Percentiles rank a stretch among this genome's conserved stretches.
phyloP scores from a whole-genome alignment of 164 flowering plant species.

The Dillenia turbinata region DNA sequence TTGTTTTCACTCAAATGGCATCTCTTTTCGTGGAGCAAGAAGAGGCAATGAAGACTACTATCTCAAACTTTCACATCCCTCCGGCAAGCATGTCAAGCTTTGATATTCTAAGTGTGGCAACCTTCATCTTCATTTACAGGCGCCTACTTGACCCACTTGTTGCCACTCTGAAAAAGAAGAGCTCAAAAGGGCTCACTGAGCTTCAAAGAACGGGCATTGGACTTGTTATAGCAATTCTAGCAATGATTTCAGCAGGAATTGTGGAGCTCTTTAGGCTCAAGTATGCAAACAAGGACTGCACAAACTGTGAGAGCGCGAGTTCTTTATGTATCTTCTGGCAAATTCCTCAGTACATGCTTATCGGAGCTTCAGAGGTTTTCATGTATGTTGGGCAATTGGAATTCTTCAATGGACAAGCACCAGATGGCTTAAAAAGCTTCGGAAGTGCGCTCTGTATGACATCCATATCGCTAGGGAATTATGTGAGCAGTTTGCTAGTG shows the following conservation, averaged over 20 bases:
- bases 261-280: slow-evolving; percentile 47
- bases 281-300: slow-evolving; percentile 20
- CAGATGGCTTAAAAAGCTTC: slow-evolving; percentile 71
- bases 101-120: slow-evolving; percentile 56
- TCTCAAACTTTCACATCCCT: slow-evolving; percentile 46
- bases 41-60: slow-evolving; percentile 48
- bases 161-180: slow-evolving; percentile 12
- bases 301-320: slow-evolving; percentile 25
- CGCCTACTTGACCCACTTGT: slow-evolving; percentile 43
- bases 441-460: slow-evolving; percentile 73
- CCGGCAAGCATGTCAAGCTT: slow-evolving; percentile 78
- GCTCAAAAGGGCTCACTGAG: slow-evolving; percentile 42
- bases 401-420: slow-evolving; percentile 67
- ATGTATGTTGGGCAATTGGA: slow-evolving; percentile 79
- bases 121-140: slow-evolving; percentile 49
- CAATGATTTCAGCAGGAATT: slow-evolving; percentile 55
- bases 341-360: slow-evolving; percentile 54
- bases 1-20: slow-evolving; percentile 73
- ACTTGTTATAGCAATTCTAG: slow-evolving; percentile 44
- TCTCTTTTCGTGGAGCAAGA: slow-evolving; percentile 81
- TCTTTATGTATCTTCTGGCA: slow-evolving; percentile 77
- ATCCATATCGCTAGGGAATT: slow-evolving; percentile 64
- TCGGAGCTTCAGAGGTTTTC: slow-evolving; percentile 80
- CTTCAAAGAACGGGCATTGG: slow-evolving; percentile 77
- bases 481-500: slow-evolving; percentile 56